A percentile compares a stretch with the other conserved stretches of the same genome.
Evolutionary conservation across 2,329 filamentous ascomycete species (phyloP).

Genomic region (Curvularia eragrostidis): DNA sequence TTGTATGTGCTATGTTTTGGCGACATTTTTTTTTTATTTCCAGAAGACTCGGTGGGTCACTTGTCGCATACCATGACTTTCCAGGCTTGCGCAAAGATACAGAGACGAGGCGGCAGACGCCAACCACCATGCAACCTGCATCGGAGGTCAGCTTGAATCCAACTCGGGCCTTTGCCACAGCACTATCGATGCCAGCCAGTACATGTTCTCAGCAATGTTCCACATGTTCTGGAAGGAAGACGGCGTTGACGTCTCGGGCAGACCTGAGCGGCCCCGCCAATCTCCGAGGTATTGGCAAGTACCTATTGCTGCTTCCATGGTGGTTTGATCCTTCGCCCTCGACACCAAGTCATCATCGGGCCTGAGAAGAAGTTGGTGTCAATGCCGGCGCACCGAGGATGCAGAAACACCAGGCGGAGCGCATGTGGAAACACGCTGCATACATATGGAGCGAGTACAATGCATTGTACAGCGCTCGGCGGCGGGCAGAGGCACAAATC

Average conservation of each 20-base stretch:
- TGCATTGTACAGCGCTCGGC: too few species aligned
- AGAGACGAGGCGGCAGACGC: neutral
- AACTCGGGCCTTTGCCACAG: neutral
- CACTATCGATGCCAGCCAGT: neutral
- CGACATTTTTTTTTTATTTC: too few species aligned
- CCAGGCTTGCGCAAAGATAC: neutral
- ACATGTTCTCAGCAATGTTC: neutral
- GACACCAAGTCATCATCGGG: neutral
- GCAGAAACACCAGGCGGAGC: neutral
- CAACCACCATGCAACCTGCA: neutral
- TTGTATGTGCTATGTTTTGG: neutral
- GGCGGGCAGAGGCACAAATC: slow-evolving; percentile 22
- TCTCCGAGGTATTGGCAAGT: slow-evolving; percentile 3
- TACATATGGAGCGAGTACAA: too few species aligned
- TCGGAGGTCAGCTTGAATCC: neutral
- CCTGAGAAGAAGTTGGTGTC: neutral
- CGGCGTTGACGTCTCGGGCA: neutral
- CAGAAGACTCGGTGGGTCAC: neutral
- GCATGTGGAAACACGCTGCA: neutral
- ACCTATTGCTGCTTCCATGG: neutral
- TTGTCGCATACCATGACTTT: neutral
- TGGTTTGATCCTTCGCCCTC: neutral
- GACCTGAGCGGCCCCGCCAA: slow-evolving; percentile 4
- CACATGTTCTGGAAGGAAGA: neutral
- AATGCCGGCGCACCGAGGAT: neutral